Base-by-base conservation (phyloP, 345 rosid species). In the Eucalyptus erythrocorys region DNA sequence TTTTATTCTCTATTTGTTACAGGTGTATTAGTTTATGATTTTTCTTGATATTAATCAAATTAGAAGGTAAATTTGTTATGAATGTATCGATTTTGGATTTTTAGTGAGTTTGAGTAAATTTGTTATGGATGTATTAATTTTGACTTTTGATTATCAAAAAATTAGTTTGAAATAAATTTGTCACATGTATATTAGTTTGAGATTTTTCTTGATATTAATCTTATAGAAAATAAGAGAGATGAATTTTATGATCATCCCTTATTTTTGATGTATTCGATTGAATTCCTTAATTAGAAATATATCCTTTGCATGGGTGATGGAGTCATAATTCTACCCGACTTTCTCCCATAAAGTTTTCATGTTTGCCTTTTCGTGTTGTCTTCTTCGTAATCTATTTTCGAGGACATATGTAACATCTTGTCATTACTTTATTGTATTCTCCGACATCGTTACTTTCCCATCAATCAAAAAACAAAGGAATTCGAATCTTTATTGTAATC, bases 161-260 rank as follows among this genome's bases (percentile, higher is more conserved):
- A 55, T 55, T 24, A 55, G 0, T 55, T 24, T 0, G 1, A 0
- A 1, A 55, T 55, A 55, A 55, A 55, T 24, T 9, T 55, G 1
- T 55, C 6, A 24, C 1, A 24, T 22, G 6, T 4, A 0, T 55
- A 55, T 55, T 55, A 55, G 5, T 55, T 24, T 55, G 6, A 55
- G 6, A 55, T 55, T 55, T 55, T 55, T 4, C 3, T 2, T 24
- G 2, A 1, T 2, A 24, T 55, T 8, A 55, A 55, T 0, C 21
- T 50, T 55, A 7, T 7, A 51, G 4, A 51, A 51, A 51, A 51
- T 51, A 51, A 51, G 57, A 8, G 11, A 11, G 22, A 66, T 14
- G 79, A 17, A 7, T 68, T 32, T 68, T 68, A 68, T 34, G 21
- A 32, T 66, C 80, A 68, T 68, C 21, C 42, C 42, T 8, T 68